phyloP scores from a whole-genome alignment of 805 yeast species.

The Citeromyces nyonsensis region DNA sequence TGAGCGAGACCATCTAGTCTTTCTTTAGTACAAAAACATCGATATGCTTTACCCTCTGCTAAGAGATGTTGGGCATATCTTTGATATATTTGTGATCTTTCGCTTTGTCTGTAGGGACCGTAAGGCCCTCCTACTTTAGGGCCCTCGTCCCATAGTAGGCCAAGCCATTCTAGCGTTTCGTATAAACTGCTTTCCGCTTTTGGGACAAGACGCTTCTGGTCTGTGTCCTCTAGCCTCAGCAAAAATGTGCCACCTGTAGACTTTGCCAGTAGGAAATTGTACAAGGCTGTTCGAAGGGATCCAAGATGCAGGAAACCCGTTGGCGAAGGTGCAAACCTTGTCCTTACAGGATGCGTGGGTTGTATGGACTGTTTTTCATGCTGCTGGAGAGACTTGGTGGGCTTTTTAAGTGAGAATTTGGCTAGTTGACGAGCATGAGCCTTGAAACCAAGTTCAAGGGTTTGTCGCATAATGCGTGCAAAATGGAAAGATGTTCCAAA shows the following conservation, averaged over 20 bases:
- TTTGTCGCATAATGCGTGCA: constrained; percentile 1
- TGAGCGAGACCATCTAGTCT: constrained; percentile 53
- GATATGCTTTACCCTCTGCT: constrained; percentile 59
- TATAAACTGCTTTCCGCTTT: constrained; percentile 80
- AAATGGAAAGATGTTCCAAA: too few relatives aligned
- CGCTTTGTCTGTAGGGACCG: constrained; percentile 82
- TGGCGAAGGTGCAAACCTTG: constrained; percentile 97
- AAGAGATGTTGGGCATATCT: constrained; percentile 41
- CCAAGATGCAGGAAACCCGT: constrained; percentile 94
- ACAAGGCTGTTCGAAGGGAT: constrained; percentile 82
- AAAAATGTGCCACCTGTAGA: constrained; percentile 71
- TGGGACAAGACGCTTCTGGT: constrained; percentile 56
- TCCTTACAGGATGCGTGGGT: constrained; percentile 49
- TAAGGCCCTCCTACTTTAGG: constrained; percentile 41
- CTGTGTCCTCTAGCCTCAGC: constrained; percentile 86
- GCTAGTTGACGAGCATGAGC: background rate
- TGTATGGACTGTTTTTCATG: constrained; percentile 8
- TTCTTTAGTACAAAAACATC: constrained; percentile 77
- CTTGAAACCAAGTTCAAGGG: constrained; percentile 2
- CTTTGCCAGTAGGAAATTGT: constrained; percentile 72
- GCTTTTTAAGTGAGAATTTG: background rate
- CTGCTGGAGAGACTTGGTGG: too few relatives aligned
- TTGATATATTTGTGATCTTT: constrained; percentile 51
- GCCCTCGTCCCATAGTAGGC: constrained; percentile 68
- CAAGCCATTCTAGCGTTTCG: constrained; percentile 65